phyloP scores from a whole-genome alignment of 164 flowering plant species.

The Dillenia turbinata region DNA sequence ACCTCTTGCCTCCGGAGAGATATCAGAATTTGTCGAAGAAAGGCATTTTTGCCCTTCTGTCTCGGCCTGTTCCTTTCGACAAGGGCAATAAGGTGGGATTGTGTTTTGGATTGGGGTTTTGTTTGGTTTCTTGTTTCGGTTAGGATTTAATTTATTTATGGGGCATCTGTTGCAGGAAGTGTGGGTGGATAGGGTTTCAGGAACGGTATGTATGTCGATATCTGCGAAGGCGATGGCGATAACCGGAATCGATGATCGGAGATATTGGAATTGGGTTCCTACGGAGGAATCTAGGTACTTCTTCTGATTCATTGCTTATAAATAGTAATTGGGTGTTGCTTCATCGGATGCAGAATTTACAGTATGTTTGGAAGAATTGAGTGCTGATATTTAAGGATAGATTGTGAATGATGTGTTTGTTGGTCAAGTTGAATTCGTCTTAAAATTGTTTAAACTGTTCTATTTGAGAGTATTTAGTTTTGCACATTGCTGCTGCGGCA shows the following conservation, averaged over 20 bases:
- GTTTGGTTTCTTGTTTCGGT: background rate
- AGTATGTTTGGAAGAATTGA: too few species aligned
- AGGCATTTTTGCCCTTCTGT: conserved; percentile 82
- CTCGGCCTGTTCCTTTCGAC: conserved; percentile 69
- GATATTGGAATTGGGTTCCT: conserved; percentile 93
- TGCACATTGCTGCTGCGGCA: too few species aligned
- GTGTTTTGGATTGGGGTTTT: conserved; percentile 6
- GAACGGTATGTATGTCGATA: conserved; percentile 77
- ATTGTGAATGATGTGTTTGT: too few species aligned
- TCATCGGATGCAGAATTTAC: too few species aligned
- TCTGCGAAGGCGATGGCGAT: conserved; percentile 80
- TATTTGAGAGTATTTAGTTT: too few species aligned
- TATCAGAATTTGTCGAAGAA: conserved; percentile 54
- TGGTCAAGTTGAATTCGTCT: too few species aligned
- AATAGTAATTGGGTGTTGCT: too few species aligned
- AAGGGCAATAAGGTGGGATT: conserved; percentile 67
- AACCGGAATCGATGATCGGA: conserved; percentile 93
- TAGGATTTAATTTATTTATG: background rate
- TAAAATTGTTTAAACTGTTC: too few species aligned
- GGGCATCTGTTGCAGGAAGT: conserved; percentile 50
- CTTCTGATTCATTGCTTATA: background rate
- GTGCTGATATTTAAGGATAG: too few species aligned
- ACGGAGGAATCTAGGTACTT: conserved; percentile 94
- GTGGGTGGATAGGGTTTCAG: conserved; percentile 84
- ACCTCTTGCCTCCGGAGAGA: conserved; percentile 39